Conservation (phyloP, 2,329 filamentous ascomycete genomes). For the Apiospora saccharicola region DNA sequence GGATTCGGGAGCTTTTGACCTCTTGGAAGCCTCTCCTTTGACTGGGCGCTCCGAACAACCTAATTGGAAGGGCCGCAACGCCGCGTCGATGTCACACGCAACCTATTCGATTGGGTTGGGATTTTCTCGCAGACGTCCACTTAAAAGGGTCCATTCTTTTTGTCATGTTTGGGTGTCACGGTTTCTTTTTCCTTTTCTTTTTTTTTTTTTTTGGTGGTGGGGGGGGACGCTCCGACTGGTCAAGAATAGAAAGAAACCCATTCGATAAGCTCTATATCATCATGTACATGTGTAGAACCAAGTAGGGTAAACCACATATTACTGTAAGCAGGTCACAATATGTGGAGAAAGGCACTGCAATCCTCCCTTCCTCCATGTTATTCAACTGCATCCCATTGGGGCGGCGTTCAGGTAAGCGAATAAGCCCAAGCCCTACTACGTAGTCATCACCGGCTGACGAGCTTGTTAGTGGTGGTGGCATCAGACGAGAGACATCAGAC, state of each 20-base stretch:
- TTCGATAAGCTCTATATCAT: neutral
- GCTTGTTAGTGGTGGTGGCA: neutral
- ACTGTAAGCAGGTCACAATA: neutral
- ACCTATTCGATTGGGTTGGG: neutral
- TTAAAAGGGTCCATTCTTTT: neutral
- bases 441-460: neutral
- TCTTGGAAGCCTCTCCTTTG: neutral
- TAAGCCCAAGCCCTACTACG: constrained; percentile 1
- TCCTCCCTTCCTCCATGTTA: neutral
- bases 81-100: constrained; percentile 15
- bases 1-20: constrained; percentile 1
- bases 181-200: neutral
- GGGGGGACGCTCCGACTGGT: constrained; percentile 7
- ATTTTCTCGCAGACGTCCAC: neutral
- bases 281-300: too few species aligned
- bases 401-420: neutral
- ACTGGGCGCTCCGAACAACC: constrained; percentile 11
- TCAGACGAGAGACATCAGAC: neutral
- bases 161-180: neutral
- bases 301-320: neutral
- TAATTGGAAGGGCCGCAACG: constrained; percentile 20
- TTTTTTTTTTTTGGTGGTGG: too few species aligned
- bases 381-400: neutral
- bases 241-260: neutral
- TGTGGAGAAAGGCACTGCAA: neutral